Evolutionary conservation across 2,329 filamentous ascomycete genomes (phyloP).

Genomic region (Paracoccidioides brasiliensis): DNA sequence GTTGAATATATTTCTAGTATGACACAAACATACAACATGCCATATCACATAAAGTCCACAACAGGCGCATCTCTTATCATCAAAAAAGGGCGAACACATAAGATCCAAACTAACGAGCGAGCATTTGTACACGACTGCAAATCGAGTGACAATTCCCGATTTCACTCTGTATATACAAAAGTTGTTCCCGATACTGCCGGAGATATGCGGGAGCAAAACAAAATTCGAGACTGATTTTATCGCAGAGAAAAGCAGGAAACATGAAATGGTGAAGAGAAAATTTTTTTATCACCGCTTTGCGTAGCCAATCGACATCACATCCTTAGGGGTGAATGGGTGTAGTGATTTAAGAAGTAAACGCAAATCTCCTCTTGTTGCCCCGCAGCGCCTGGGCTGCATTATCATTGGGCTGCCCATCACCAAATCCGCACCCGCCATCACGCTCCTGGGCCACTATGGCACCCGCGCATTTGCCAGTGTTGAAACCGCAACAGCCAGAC

Average conservation of each 20-base stretch:
- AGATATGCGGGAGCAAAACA: neutral
- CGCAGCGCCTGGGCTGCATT: conserved; percentile 18
- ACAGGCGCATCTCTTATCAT: too few species aligned
- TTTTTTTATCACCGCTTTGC: neutral
- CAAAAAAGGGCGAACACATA: too few species aligned
- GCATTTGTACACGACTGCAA: too few species aligned
- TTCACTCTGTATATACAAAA: too few species aligned
- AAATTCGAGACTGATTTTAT: neutral
- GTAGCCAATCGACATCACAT: neutral
- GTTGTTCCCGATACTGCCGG: neutral
- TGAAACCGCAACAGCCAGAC: conserved; percentile 23
- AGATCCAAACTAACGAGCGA: too few species aligned
- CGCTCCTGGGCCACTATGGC: conserved; percentile 22
- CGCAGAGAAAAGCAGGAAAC: neutral
- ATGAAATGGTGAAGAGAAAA: neutral
- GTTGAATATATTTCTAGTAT: too few species aligned
- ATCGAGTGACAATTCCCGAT: too few species aligned
- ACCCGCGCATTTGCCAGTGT: conserved; percentile 23
- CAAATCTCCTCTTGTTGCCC: neutral
- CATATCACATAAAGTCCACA: too few species aligned
- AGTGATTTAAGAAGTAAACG: neutral
- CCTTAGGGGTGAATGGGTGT: neutral
- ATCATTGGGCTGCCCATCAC: conserved; percentile 22
- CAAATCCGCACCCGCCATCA: conserved; percentile 26
- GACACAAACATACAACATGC: too few species aligned